Percentiles rank a stretch among this genome's conserved stretches.
Evolutionary conservation across 73 alveolate genomes (phyloP).

Genomic region (Paraurostyla sp.): DNA sequence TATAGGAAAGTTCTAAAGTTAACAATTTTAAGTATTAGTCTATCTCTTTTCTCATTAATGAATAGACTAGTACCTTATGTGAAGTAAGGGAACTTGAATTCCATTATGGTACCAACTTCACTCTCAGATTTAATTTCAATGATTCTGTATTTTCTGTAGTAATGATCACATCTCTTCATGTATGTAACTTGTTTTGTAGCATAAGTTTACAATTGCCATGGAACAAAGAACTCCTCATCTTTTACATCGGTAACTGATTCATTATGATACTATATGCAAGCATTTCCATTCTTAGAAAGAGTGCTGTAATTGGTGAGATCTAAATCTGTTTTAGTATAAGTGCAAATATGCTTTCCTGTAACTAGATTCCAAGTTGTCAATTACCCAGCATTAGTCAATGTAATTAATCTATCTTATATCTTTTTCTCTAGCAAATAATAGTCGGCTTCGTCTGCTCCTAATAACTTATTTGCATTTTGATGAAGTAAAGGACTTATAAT

Average conservation of each 20-base stretch:
- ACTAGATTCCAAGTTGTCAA: conserved; percentile 60
- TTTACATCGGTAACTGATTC: not conserved
- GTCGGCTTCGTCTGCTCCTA: conserved; percentile 49
- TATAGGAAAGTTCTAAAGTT: conserved; percentile 39
- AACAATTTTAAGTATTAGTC: conserved; percentile 12
- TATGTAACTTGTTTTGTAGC: conserved; percentile 38
- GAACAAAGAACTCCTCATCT: conserved; percentile 29
- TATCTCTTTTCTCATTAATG: conserved; percentile 26
- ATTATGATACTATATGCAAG: not conserved
- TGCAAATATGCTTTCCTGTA: conserved; percentile 48
- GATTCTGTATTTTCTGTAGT: not conserved
- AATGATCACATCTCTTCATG: conserved; percentile 33
- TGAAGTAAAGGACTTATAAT: conserved; percentile 19
- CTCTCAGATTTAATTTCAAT: conserved; percentile 35
- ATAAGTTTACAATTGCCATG: conserved; percentile 28
- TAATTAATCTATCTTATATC: not conserved
- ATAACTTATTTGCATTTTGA: conserved; percentile 13
- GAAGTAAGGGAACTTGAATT: conserved; percentile 29
- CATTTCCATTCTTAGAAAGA: not conserved
- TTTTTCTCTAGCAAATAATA: not conserved
- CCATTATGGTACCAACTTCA: conserved; percentile 16
- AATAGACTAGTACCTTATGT: not conserved
- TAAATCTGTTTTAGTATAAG: not conserved
- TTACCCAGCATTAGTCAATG: not conserved
- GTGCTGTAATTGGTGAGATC: not conserved